These are phyloP conservation scores for Eucalyptus leucophloia DNA, from an alignment of 345 rosid species.

Conservation along the genomic window DNA sequence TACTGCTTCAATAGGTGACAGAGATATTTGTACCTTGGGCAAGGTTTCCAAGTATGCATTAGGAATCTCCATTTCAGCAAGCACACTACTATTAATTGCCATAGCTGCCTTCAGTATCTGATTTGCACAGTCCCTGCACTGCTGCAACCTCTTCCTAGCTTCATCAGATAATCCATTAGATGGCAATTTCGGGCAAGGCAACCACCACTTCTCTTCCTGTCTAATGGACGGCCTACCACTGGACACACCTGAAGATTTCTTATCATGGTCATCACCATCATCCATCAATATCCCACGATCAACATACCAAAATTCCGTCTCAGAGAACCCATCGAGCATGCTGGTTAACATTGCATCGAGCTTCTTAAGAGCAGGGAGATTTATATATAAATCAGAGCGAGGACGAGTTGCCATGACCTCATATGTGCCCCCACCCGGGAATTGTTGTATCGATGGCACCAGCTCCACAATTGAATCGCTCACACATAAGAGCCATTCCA, in stretches of 20 bases:
- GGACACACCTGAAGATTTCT: constrained; percentile 25
- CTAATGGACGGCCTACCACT: constrained; percentile 61
- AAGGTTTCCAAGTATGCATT: constrained; percentile 70
- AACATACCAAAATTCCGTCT: constrained; percentile 82
- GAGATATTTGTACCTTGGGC: constrained; percentile 55
- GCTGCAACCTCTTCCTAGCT: constrained; percentile 70
- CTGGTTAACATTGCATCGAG: constrained; percentile 82
- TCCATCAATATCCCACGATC: constrained; percentile 77
- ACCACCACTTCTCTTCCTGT: constrained; percentile 97
- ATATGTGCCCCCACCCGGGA: constrained; percentile 86
- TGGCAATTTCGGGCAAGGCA: constrained; percentile 80
- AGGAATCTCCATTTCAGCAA: constrained; percentile 93
- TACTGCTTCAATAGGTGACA: background rate
- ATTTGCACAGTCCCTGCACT: constrained; percentile 76
- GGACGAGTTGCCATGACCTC: constrained; percentile 90
- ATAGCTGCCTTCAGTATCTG: constrained; percentile 96
- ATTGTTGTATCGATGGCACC: constrained; percentile 83
- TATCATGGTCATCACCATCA: constrained; percentile 40
- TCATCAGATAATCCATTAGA: constrained; percentile 68
- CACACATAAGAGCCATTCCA: constrained; percentile 92
- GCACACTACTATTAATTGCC: constrained; percentile 89
- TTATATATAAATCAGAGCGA: constrained; percentile 77
- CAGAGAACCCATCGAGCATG: constrained; percentile 66
- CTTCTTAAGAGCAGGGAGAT: constrained; percentile 94
- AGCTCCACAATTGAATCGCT: constrained; percentile 97